Evolutionary conservation across 2,329 filamentous ascomycete genomes (phyloP).

Genomic region (Xylaria sp.): DNA sequence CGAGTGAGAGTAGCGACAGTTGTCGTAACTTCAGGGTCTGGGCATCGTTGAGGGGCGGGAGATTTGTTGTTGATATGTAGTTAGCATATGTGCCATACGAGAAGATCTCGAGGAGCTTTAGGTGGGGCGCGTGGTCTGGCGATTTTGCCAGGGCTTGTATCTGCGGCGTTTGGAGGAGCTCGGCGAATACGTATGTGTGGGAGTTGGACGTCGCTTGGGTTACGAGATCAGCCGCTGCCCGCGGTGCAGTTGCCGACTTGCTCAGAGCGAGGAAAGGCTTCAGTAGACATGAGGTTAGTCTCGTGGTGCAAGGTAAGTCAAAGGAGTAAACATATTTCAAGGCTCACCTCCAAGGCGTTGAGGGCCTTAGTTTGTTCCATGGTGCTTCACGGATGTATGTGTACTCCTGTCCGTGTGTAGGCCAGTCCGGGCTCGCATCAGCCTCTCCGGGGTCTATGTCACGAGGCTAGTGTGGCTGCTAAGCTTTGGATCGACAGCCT

Average conservation of each 20-base stretch:
- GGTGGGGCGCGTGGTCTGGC: constrained; percentile 69
- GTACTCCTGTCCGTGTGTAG: constrained; percentile 13
- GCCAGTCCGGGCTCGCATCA: constrained; percentile 9
- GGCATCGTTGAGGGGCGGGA: constrained; percentile 76
- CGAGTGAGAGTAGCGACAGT: constrained; percentile 85
- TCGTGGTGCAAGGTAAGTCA: background rate
- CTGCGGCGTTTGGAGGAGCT: constrained; percentile 84
- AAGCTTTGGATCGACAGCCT: constrained; percentile 35
- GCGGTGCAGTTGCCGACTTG: constrained; percentile 84
- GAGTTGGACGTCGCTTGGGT: constrained; percentile 87
- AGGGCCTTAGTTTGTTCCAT: constrained; percentile 81
- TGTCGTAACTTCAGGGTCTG: constrained; percentile 90
- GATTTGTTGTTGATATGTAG: constrained; percentile 65
- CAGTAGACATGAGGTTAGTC: constrained; percentile 13
- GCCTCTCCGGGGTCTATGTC: constrained; percentile 24
- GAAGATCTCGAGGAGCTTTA: constrained; percentile 85
- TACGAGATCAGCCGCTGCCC: constrained; percentile 86
- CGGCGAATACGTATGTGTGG: constrained; percentile 91
- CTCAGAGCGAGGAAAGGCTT: constrained; percentile 91
- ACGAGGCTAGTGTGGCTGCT: constrained; percentile 27
- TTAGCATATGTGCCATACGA: constrained; percentile 88
- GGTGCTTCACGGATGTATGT: constrained; percentile 32
- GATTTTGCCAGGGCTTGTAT: constrained; percentile 75
- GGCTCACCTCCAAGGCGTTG: constrained; percentile 68
- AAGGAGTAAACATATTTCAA: constrained; percentile 6